phyloP scores from a whole-genome alignment of 495 filamentous ascomycete genomes.

The Apiosordaria backusii region DNA sequence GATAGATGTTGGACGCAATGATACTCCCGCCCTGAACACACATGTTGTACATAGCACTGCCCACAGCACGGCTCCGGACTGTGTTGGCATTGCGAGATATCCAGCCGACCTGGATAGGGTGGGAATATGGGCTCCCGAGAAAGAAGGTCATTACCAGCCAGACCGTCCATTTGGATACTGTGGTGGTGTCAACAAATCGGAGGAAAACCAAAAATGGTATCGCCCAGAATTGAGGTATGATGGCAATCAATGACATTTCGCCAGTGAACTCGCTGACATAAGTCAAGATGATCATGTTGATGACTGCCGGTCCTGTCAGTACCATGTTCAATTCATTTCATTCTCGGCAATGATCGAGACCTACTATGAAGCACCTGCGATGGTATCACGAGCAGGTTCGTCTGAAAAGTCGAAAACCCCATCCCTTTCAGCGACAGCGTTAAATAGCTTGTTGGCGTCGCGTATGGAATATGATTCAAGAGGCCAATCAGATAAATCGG shows the following conservation, averaged over 20 bases:
- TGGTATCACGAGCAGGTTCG: slow-evolving; percentile 68
- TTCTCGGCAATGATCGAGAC: background rate
- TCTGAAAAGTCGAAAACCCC: slow-evolving; percentile 63
- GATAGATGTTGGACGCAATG: slow-evolving; percentile 54
- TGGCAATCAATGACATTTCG: slow-evolving; percentile 24
- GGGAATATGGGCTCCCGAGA: slow-evolving; percentile 49
- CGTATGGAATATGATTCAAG: slow-evolving; percentile 51
- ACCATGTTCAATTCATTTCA: background rate
- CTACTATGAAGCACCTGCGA: slow-evolving; percentile 49
- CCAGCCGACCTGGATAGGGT: slow-evolving; percentile 17
- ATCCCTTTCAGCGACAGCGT: slow-evolving; percentile 57
- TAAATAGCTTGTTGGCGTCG: slow-evolving; percentile 55
- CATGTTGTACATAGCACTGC: slow-evolving; percentile 70
- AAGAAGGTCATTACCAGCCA: slow-evolving; percentile 57
- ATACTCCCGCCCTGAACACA: slow-evolving; percentile 63
- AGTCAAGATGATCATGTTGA: slow-evolving; percentile 47
- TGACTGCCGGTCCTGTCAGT: slow-evolving; percentile 12
- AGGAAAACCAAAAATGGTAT: slow-evolving; percentile 54
- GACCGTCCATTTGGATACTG: slow-evolving; percentile 47
- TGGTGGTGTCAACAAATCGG: slow-evolving; percentile 40
- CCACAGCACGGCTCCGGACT: slow-evolving; percentile 63
- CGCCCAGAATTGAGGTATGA: slow-evolving; percentile 28
- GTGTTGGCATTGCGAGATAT: slow-evolving; percentile 29
- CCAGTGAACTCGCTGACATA: slow-evolving; percentile 44
- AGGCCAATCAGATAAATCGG: slow-evolving; percentile 64